Evolutionary conservation across 805 yeast species (phyloP).

Genomic region (Wickerhamiella musiphila): DNA sequence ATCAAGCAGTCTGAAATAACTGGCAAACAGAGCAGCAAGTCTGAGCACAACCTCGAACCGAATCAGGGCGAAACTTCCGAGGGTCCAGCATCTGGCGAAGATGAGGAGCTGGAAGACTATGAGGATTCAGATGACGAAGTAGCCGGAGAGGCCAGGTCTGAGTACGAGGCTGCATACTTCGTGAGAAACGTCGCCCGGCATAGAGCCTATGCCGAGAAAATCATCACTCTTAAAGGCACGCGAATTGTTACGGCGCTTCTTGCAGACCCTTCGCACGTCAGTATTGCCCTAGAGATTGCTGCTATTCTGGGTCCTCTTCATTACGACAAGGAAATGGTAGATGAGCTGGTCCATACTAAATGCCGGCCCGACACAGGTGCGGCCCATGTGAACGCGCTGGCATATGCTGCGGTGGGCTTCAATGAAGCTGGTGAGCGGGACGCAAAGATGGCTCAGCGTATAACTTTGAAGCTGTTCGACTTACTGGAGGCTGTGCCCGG

Average conservation of each 20-base stretch:
- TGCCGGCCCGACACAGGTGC: not conserved
- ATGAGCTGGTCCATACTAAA: not conserved
- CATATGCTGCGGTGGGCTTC: not conserved
- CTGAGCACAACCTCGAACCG: not conserved
- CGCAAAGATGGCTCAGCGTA: not conserved
- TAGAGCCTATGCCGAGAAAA: slow-evolving; percentile 2
- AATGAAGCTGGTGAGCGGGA: not conserved
- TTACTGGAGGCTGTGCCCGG: not conserved
- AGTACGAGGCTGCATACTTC: slow-evolving; percentile 6
- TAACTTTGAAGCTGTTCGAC: not conserved
- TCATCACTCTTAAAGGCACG: not conserved
- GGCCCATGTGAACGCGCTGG: not conserved
- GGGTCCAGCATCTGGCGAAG: not conserved
- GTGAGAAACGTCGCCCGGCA: slow-evolving; percentile 9
- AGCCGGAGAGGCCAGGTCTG: not conserved
- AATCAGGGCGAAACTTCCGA: not conserved
- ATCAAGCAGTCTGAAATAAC: no score
- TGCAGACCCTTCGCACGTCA: not conserved
- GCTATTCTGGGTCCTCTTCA: not conserved
- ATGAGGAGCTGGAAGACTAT: slow-evolving; percentile 5
- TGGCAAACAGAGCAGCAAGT: not conserved
- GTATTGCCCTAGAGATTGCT: not conserved
- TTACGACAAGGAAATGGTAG: not conserved
- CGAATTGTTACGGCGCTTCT: not conserved
- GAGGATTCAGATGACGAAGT: slow-evolving; percentile 6